Percentiles rank a stretch among this genome's conserved stretches.
These are phyloP conservation scores for Rhynchosporium graminicola DNA, from an alignment of 2,329 filamentous ascomycete species.

Conservation along the genomic window DNA sequence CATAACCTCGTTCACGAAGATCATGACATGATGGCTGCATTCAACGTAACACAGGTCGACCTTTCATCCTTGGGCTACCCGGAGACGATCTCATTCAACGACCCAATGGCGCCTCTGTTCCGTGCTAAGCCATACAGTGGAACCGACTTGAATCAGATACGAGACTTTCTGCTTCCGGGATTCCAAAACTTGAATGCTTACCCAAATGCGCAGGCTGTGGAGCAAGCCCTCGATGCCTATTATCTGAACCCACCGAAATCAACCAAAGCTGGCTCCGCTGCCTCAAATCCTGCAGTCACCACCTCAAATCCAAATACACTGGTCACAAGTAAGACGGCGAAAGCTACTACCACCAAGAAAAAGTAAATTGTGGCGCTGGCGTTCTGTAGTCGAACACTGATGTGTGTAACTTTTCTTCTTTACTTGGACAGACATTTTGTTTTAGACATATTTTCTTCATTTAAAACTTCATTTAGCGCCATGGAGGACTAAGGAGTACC, in stretches of 20 bases:
- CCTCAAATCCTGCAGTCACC: background rate
- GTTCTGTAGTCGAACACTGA: background rate
- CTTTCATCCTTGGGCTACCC: conserved; percentile 10
- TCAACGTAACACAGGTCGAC: conserved; percentile 13
- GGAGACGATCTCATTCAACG: conserved; percentile 35
- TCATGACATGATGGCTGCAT: conserved; percentile 38
- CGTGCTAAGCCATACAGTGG: conserved; percentile 29
- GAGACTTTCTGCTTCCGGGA: conserved; percentile 15
- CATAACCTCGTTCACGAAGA: conserved; percentile 41
- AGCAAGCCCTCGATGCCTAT: conserved; percentile 26
- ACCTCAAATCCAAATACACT: conserved; percentile 2
- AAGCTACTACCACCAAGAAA: conserved; percentile 8
- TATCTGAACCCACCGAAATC: conserved; percentile 20
- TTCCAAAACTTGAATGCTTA: conserved; percentile 35
- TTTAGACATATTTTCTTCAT: background rate
- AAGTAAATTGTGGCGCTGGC: background rate
- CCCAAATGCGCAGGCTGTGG: conserved; percentile 21
- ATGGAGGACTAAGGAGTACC: background rate
- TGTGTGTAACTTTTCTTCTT: background rate
- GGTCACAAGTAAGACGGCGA: background rate
- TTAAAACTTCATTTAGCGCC: background rate
- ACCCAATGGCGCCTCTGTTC: conserved; percentile 34
- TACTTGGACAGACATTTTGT: background rate
- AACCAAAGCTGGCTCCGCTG: background rate
- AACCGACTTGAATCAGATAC: conserved; percentile 27